Percentiles rank a stretch among this genome's conserved stretches.
phyloP scores from a whole-genome alignment of 2,329 filamentous ascomycete species.

The Corinectria fuckeliana region DNA sequence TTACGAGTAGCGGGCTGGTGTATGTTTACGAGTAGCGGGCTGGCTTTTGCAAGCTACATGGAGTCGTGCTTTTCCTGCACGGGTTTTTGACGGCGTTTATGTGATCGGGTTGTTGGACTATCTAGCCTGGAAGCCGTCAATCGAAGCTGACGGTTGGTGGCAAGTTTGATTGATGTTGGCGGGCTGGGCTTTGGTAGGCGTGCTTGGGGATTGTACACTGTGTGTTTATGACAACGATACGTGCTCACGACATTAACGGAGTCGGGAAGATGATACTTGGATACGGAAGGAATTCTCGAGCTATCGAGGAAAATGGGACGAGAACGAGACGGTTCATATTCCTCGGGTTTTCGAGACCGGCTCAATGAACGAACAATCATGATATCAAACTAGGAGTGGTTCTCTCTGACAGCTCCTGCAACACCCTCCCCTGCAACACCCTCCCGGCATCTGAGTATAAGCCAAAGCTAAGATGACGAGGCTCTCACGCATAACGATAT shows the following conservation, averaged over 20 bases:
- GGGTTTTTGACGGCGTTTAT: constrained; percentile 23
- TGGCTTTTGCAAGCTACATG: constrained; percentile 1
- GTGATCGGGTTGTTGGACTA: constrained; percentile 1
- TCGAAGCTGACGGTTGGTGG: background rate
- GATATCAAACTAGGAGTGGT: background rate
- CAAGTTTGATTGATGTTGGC: background rate
- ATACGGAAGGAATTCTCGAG: background rate
- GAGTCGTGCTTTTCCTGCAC: background rate
- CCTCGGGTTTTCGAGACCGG: background rate
- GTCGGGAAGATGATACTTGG: background rate
- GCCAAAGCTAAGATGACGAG: background rate
- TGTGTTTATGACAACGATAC: constrained; percentile 16
- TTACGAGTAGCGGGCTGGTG: background rate
- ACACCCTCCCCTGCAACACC: background rate
- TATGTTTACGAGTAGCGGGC: background rate
- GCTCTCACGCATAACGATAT: background rate
- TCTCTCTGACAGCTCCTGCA: background rate
- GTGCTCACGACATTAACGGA: constrained; percentile 16
- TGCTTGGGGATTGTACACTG: constrained; percentile 5
- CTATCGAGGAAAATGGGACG: constrained; percentile 3
- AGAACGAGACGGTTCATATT: background rate
- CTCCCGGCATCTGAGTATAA: background rate
- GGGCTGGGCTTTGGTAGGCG: background rate
- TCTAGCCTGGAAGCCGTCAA: constrained; percentile 4
- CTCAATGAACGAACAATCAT: background rate